Evolutionary conservation across 805 yeast genomes (phyloP), one percentile per base, ranked within the genome.

Genomic region (Pichia ethanolica): DNA sequence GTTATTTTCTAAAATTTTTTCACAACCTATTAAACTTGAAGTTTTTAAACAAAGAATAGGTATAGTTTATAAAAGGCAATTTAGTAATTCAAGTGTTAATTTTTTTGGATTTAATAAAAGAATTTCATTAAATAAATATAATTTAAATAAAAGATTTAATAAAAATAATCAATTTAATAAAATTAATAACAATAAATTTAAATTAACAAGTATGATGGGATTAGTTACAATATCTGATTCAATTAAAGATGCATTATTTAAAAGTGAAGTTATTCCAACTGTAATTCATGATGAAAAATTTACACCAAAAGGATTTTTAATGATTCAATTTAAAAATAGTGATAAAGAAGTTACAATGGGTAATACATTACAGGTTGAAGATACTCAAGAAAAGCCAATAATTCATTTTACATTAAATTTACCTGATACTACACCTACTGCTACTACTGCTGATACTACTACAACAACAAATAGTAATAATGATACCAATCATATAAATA

Each of bases 301-400:
- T 45, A 42, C 43, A 3, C 68, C 80, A 37, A 77, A 75, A 52
- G 83, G 82, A 3, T 68, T 84, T 51, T 69, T 86, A 49, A 77
- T 84, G 50, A 81, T 83, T 53, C 77, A 81, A 42, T 86, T 82
- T 64, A 80, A 79, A n/a, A 65, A 68, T 26, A 47, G 50, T 30
- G 69, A 67, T 35, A 67, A 67, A 52, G 86, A 79, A 49, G 96
- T 88, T 35, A 77, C 89, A 0, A 68, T 87, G 72, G 97, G 97
- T 20, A 88, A 89, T 67, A 75, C 82, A 3, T 70, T 90, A 48
- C 64, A 71, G 39, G 82, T 79, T 7, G 73, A 70, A 4, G 84
- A 81, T 42, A 82, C 96, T 30, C 95, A 86, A 67, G 56, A 65
- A n/a, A 60, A 58, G 42, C 97, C 97, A 35, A 57, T 65, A 34